Evolutionary conservation across 768 basidiomycete species (phyloP), one percentile per base, ranked within the genome.

Genomic region (Lactifluus subvellereus): DNA sequence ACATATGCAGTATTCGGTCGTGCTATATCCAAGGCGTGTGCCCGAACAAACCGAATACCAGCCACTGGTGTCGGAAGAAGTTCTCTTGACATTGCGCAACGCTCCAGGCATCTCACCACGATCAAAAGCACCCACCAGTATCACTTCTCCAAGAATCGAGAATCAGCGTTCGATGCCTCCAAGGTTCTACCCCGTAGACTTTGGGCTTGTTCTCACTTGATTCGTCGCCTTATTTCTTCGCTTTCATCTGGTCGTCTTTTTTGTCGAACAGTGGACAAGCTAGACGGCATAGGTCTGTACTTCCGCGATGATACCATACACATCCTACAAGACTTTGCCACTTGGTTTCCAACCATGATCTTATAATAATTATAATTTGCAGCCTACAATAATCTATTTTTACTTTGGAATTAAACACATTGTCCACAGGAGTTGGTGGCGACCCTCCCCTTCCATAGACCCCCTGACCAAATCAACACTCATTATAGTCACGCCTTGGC

Each of bases 11-110:
- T 64, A 64, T 38, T 37, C 59, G 6, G 51, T 64, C 35, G 59
- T 38, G 48, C 33, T 64, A 10, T 60, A 64, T 38, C 59, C 54
- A 27, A 30, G 13, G 14, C 52, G 40, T 9, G 13, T 45, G 7
- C 52, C 45, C n/a, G 57, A 54, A 18, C n/a, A 42, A n/a, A 27
- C 27, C 8, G 43, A 63, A 22, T 16, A 2, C 9, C 27, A 40
- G 56, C 11, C 71, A 43, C 5, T 66, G 52, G 67, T 50, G 54
- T 57, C 60, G 60, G 66, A 27, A 73, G 68, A n/a, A 74, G 33
- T 64, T 18, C 3, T 54, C 18, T 58, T 66, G 68, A 53, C 48
- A 1, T n/a, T 68, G 45, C 35, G 59, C 72, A 16, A 75, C 71
- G 40, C 40, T 11, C 32, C 48, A 18, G 58, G 42, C 27, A 54